Evolutionary conservation across 1,139 yeast genomes (phyloP), one percentile per base, ranked within the genome.

Genomic region (Zygotorulaspora mrakii): DNA sequence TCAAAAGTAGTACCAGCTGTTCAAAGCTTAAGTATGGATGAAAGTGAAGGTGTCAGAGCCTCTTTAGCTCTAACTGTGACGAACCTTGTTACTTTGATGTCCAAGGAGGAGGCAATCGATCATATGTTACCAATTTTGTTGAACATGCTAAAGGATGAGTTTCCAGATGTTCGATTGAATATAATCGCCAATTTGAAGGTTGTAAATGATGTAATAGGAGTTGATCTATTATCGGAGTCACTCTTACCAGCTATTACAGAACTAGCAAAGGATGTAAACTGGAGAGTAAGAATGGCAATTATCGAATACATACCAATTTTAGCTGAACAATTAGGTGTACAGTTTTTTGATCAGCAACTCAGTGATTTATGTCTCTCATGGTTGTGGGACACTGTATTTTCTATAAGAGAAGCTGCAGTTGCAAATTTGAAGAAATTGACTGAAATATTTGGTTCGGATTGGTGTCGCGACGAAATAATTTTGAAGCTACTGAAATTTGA

Each of bases 331-430:
- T 71, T 94, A 48, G 98, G 98, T 24, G 91, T 84, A 43, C 80
- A 87, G 16, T 88, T 91, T 61, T 94, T 94, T 67, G 94, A 91
- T 64, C 83, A 86, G 58, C 95, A 91, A 57, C 71, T 94, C 53
- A 89, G 94, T 48, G 80, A 85, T 35, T 71, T 94, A 53, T 94
- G 96, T 60, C 77, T 94, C 78, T 84, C 91, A 16, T 94, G 98
- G 97, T 72, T 94, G 52, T 89, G 97, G 95, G 99, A 94, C 67
- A 85, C 94, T 11, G 98, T 94, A 29, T 91, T 79, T 65, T 91
- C 97, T 5, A 89, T 94, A 49, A 79, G 99, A 65, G 95, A 88
- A 54, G 98, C 98, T 10, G 97, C 97, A 1, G 95, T 94, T 24
- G 68, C 73, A 46, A 94, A 89, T 62, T 71, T 91, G 54, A 80